Evolutionary conservation across 2,329 filamentous ascomycete genomes (phyloP).

Genomic region (Exophiala lecanii-corni): DNA sequence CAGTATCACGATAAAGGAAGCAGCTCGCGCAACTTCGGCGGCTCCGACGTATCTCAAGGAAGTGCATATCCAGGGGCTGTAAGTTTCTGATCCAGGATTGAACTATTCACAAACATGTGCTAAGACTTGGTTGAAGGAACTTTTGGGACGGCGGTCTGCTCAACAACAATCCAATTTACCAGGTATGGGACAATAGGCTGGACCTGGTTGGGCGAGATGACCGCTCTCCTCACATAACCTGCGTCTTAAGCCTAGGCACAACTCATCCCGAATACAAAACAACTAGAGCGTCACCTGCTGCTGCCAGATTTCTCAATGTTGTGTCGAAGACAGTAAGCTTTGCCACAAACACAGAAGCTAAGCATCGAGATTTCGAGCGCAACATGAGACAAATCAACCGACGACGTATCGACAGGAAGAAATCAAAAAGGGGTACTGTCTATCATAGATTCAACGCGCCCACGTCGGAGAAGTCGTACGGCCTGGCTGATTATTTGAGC

Average conservation of each 20-base stretch:
- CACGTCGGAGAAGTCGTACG: conserved; percentile 11
- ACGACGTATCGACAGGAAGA: not conserved
- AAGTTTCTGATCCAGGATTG: no score
- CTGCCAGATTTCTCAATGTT: conserved; percentile 14
- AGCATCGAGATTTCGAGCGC: conserved; percentile 22
- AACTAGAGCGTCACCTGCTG: conserved; percentile 1
- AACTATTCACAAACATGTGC: no score
- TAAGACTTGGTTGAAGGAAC: no score
- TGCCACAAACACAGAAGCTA: conserved; percentile 23
- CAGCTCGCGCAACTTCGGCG: conserved; percentile 19
- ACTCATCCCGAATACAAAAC: conserved; percentile 15
- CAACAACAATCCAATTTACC: conserved; percentile 23
- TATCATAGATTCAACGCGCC: conserved; percentile 19
- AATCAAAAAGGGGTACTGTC: conserved; percentile 3
- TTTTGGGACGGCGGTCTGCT: conserved; percentile 23
- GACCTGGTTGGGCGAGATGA: conserved; percentile 11
- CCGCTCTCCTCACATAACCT: conserved; percentile 10
- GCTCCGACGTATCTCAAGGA: conserved; percentile 22
- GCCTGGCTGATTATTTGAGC: conserved; percentile 16
- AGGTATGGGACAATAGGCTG: conserved; percentile 19
- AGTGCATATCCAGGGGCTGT: conserved; percentile 14
- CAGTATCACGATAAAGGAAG: conserved; percentile 19
- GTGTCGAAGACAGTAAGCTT: conserved; percentile 16
- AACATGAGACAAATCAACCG: conserved; percentile 19
- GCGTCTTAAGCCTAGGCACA: conserved; percentile 18